Percentiles rank a stretch among this genome's conserved stretches.
Conservation (phyloP, 331 rosid species). For the Phaseolus coccineus region DNA sequence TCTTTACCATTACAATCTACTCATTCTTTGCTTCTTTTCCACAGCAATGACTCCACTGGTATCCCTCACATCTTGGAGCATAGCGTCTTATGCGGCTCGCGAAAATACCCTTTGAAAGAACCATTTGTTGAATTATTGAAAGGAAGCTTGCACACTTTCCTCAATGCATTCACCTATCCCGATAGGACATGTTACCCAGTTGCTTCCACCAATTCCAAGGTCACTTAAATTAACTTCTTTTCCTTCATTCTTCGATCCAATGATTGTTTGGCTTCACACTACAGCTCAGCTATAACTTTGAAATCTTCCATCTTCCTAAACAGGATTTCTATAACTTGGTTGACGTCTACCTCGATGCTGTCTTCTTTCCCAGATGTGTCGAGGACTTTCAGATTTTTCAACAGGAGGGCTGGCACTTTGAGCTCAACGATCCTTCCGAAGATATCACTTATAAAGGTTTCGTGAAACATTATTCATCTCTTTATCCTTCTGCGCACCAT, state of each 20-base stretch:
- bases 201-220: slow-evolving; percentile 96
- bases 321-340: slow-evolving; percentile 96
- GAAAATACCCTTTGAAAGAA: slow-evolving; percentile 92
- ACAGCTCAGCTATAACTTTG: not conserved
- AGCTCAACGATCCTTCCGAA: slow-evolving; percentile 87
- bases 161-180: slow-evolving; percentile 97
- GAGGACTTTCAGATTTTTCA: slow-evolving; percentile 89
- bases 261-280: not conserved
- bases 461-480: not conserved
- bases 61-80: slow-evolving; percentile 97
- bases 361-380: slow-evolving; percentile 92
- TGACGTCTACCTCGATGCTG: slow-evolving; percentile 97
- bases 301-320: slow-evolving; percentile 38
- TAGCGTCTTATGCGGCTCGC: slow-evolving; percentile 94
- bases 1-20: not conserved
- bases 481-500: slow-evolving; percentile 10
- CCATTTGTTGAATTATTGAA: slow-evolving; percentile 94
- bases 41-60: slow-evolving; percentile 92
- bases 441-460: slow-evolving; percentile 90
- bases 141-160: slow-evolving; percentile 92
- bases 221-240: not conserved
- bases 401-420: slow-evolving; percentile 99
- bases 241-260: slow-evolving; percentile 7
- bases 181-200: slow-evolving; percentile 96
- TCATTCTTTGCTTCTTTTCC: slow-evolving; percentile 14